phyloP scores from a whole-genome alignment of 2,329 filamentous ascomycete species.

The Orbilia ellipsospora region DNA sequence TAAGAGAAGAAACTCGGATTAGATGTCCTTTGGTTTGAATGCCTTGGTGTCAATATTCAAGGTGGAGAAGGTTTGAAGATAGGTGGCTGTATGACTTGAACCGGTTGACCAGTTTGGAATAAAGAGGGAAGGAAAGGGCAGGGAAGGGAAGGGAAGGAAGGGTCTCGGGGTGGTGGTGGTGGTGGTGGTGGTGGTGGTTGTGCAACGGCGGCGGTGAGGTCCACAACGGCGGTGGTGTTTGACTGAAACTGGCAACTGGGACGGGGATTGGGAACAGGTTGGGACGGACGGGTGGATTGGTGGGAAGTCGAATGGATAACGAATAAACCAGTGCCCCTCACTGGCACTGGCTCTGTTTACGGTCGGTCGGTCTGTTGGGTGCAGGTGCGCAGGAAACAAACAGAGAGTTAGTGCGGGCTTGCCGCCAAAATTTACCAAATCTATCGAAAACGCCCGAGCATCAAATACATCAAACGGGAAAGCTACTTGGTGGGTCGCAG shows the following conservation, averaged over 20 bases:
- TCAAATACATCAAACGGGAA: conserved; percentile 1
- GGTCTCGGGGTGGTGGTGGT: conserved; percentile 5
- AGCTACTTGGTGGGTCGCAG: conserved; percentile 10
- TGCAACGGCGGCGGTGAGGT: background rate
- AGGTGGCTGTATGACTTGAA: conserved; percentile 36
- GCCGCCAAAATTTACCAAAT: conserved; percentile 19
- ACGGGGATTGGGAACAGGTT: background rate
- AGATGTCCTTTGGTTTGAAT: background rate
- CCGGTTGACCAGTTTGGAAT: background rate
- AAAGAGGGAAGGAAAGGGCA: background rate
- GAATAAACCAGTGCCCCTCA: background rate
- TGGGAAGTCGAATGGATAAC: no score
- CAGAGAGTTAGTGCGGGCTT: conserved; percentile 21
- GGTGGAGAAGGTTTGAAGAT: conserved; percentile 8
- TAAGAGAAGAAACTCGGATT: background rate
- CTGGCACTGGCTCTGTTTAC: background rate
- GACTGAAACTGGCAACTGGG: background rate
- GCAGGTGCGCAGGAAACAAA: conserved; percentile 41
- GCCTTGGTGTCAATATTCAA: background rate
- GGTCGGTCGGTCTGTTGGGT: no score
- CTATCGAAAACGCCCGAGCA: conserved; percentile 30
- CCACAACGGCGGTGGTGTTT: background rate
- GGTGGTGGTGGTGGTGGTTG: background rate
- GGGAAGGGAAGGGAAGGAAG: background rate
- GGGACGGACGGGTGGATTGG: no score